Evolutionary conservation across 2,329 filamentous ascomycete species (phyloP), one percentile per base, ranked within the genome.

Genomic region (Cercospora citrullina): DNA sequence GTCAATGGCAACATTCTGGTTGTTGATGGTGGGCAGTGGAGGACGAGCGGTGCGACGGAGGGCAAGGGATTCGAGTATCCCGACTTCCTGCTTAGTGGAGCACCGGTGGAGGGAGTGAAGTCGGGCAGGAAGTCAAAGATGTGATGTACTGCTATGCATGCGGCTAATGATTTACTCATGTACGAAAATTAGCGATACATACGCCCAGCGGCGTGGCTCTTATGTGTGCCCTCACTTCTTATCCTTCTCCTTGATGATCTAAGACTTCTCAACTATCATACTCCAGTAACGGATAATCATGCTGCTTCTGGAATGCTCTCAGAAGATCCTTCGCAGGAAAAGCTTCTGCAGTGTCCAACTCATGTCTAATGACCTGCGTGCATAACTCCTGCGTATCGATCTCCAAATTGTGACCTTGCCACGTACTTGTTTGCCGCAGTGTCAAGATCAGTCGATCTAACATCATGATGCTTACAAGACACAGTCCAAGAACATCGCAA

Each of bases 1-100:
- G 88, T 98, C 58, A 97, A 91, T 72, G 95, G 93, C 0, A 89
- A 93, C 72, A 87, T 88, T 3, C 81, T 97, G 39, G 91, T 96
- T 33, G 91, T 87, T 5, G 85, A 87, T 72, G 85, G 85, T 28
- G 85, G 83, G 2, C 79, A 81, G 28, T 87, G 85, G 85, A 82
- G 82, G 67, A 79, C 77, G 3, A 77, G 74, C 1, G 74, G 75
- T 7, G 75, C 77, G 7, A 74, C 75, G 9, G 76, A 79, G 45
- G 75, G 77, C 4, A 80, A 79, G 10, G 76, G 75, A 6, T 81
- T 84, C 69, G 70, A 77, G 63, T 89, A 89, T 75, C 87, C 87
- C 0, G 87, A 89, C 69, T 87, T 88, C 72, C 77, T 89, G 18
- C 79, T 89, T 2, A 84, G 82, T 1, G 86, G 84, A 1, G 77